Evolutionary conservation across 1,284 basidiomycete genomes (phyloP).

Genomic region (Rhodotorula sp.): DNA sequence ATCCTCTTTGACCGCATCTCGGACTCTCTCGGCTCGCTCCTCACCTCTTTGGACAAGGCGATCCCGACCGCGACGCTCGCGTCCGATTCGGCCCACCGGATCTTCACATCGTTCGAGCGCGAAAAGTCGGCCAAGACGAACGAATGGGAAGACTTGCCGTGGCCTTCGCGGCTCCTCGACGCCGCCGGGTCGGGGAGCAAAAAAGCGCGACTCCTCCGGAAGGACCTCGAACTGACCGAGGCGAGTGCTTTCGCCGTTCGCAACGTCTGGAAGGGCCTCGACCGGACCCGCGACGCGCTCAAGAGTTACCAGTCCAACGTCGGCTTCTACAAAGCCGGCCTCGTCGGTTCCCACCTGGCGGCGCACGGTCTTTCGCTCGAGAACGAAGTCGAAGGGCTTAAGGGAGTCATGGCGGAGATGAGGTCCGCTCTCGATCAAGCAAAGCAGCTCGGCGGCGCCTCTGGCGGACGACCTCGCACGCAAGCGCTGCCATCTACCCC

Average conservation of each 20-base stretch:
- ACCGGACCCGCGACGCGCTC: constrained; percentile 38
- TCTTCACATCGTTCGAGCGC: constrained; percentile 26
- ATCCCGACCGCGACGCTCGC: constrained; percentile 38
- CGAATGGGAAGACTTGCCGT: constrained; percentile 24
- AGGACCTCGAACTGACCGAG: constrained; percentile 41
- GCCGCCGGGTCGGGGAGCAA: neutral
- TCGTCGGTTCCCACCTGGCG: constrained; percentile 42
- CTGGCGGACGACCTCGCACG: neutral
- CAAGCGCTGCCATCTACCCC: neutral
- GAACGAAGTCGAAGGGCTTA: constrained; percentile 41
- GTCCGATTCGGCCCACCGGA: constrained; percentile 29
- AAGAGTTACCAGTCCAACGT: constrained; percentile 33
- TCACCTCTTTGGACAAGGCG: constrained; percentile 41
- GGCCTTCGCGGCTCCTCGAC: constrained; percentile 4
- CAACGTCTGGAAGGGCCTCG: constrained; percentile 30
- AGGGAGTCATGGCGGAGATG: constrained; percentile 42
- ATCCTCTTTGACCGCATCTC: constrained; percentile 39
- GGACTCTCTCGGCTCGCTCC: constrained; percentile 28
- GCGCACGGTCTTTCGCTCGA: constrained; percentile 40
- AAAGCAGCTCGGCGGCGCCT: neutral
- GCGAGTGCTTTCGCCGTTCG: constrained; percentile 36
- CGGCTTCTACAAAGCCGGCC: constrained; percentile 36
- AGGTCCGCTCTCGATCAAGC: constrained; percentile 32
- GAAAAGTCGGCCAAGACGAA: constrained; percentile 22
- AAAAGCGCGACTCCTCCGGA: constrained; percentile 35